Evolutionary conservation across 257 asterid genomes (phyloP).

Genomic region (Vinca minor): DNA sequence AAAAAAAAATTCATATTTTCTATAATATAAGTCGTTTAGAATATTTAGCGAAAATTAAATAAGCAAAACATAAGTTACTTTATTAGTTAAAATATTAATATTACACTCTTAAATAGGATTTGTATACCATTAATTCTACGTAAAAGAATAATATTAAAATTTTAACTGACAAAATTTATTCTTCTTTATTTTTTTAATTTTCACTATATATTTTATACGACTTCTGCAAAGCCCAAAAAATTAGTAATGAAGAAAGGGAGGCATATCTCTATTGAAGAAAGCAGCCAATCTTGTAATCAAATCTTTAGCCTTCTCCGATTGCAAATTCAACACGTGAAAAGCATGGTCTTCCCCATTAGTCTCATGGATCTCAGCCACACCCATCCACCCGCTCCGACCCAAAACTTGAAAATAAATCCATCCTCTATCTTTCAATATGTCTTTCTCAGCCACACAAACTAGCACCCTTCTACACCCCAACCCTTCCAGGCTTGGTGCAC

Average conservation of each 20-base stretch:
- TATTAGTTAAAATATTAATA: too few relatives aligned
- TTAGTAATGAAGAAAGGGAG: neutral
- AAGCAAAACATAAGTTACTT: too few relatives aligned
- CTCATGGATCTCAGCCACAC: constrained; percentile 34
- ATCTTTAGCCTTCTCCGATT: constrained; percentile 26
- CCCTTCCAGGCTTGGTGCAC: constrained; percentile 13
- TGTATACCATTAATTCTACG: too few relatives aligned
- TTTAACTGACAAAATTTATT: too few relatives aligned
- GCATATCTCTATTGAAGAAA: constrained; percentile 31
- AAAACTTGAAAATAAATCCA: constrained; percentile 24
- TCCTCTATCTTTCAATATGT: constrained; percentile 32
- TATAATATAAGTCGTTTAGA: too few relatives aligned
- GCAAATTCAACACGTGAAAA: constrained; percentile 26
- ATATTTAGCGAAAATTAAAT: too few relatives aligned
- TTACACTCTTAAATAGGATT: too few relatives aligned
- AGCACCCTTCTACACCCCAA: constrained; percentile 28
- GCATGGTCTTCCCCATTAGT: constrained; percentile 28
- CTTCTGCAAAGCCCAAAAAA: too few relatives aligned
- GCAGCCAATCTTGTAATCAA: constrained; percentile 27
- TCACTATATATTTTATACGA: too few relatives aligned
- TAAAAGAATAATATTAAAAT: too few relatives aligned
- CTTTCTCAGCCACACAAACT: constrained; percentile 33
- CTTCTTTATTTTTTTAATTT: too few relatives aligned
- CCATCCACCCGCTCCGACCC: constrained; percentile 35
- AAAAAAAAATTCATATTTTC: too few relatives aligned